Conservation (phyloP, 192 early-diverging fungal species). For the Mortierella antarctica region DNA sequence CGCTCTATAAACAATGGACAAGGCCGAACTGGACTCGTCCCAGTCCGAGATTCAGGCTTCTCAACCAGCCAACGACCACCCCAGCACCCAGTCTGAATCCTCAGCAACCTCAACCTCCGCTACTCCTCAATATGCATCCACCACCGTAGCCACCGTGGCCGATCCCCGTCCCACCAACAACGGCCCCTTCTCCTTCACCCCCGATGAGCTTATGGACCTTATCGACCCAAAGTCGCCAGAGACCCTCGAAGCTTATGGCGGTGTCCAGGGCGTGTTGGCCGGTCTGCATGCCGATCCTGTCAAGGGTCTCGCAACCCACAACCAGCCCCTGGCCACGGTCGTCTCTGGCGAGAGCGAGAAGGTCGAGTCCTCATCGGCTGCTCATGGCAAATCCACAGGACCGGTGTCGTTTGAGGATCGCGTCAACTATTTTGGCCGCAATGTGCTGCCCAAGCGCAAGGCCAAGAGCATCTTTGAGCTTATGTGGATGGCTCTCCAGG, state of each 20-base stretch:
- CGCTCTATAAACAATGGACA: slow-evolving; percentile 13
- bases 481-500: slow-evolving; percentile 83
- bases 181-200: slow-evolving; percentile 63
- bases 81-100: slow-evolving; percentile 9
- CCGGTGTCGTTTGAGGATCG: slow-evolving; percentile 57
- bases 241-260: slow-evolving; percentile 54
- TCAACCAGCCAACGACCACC: slow-evolving; percentile 7
- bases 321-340: slow-evolving; percentile 31
- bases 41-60: background rate
- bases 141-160: slow-evolving; percentile 19
- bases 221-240: slow-evolving; percentile 66
- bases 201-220: slow-evolving; percentile 57
- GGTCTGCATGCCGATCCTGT: slow-evolving; percentile 59
- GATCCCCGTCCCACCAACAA: slow-evolving; percentile 49
- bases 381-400: background rate
- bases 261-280: slow-evolving; percentile 55
- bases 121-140: slow-evolving; percentile 9
- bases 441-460: slow-evolving; percentile 74
- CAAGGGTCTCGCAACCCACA: slow-evolving; percentile 55
- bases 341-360: slow-evolving; percentile 46
- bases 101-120: slow-evolving; percentile 1
- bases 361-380: background rate
- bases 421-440: slow-evolving; percentile 68
- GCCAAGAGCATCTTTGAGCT: slow-evolving; percentile 75
- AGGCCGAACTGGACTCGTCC: slow-evolving; percentile 12